Evolutionary conservation across 805 yeast genomes (phyloP).

Genomic region (Maudiozyma bulderi): DNA sequence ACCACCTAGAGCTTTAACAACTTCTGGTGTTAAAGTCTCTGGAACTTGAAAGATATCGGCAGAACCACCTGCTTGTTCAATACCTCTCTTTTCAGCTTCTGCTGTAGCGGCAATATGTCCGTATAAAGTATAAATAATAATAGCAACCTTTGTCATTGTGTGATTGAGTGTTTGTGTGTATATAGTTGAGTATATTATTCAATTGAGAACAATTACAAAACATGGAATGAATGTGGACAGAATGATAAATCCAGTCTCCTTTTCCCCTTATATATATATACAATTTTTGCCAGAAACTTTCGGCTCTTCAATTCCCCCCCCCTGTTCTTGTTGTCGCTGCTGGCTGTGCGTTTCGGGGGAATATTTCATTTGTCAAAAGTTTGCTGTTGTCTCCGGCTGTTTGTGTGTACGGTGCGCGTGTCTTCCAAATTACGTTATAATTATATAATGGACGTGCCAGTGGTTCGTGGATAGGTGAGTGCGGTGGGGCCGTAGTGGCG

Average conservation of each 20-base stretch:
- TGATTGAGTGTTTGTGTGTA: background rate
- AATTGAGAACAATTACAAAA: background rate
- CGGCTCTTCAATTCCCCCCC: no score
- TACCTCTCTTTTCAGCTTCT: slow-evolving; percentile 55
- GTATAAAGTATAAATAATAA: slow-evolving; percentile 70
- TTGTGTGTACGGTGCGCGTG: no score
- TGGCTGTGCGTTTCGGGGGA: no score
- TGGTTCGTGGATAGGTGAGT: no score
- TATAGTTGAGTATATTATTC: background rate
- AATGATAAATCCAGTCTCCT: background rate
- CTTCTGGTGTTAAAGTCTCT: slow-evolving; percentile 59
- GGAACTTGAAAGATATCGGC: slow-evolving; percentile 72
- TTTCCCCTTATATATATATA: background rate
- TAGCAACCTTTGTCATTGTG: slow-evolving; percentile 43
- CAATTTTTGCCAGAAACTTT: no score
- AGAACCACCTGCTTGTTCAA: slow-evolving; percentile 54
- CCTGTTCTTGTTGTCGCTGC: background rate
- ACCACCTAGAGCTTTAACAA: slow-evolving; percentile 51
- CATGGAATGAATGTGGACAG: no score
- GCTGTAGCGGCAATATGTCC: slow-evolving; percentile 69
- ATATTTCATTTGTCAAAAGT: no score
- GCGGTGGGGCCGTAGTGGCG: no score
- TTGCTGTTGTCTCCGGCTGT: no score
- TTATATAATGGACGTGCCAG: no score
- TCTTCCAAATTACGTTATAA: no score